These are phyloP conservation scores for Russula brevipes DNA, from an alignment of 768 basidiomycete species.

Conservation along the genomic window DNA sequence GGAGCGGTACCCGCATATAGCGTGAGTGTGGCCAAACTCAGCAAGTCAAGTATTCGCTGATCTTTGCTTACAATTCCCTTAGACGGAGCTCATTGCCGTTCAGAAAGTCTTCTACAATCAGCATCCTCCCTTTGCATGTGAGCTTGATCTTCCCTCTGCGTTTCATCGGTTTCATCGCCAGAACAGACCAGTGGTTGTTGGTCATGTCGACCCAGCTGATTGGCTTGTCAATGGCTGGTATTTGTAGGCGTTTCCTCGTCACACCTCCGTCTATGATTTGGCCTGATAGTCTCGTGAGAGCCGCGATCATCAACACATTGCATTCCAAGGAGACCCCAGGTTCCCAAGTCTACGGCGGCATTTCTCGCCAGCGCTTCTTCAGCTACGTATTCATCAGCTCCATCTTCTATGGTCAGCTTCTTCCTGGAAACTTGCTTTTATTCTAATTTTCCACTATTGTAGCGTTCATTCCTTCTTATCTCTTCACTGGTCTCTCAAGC, in stretches of 20 bases:
- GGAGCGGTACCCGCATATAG: constrained; percentile 34
- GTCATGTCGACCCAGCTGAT: constrained; percentile 42
- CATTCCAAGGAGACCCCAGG: constrained; percentile 39
- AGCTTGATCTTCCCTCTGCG: neutral
- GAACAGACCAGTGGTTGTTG: constrained; percentile 35
- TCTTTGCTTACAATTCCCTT: neutral
- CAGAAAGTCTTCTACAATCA: constrained; percentile 45
- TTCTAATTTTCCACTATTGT: neutral
- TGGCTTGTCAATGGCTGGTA: constrained; percentile 41
- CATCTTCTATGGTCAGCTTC: constrained; percentile 49
- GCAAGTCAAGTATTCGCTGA: neutral
- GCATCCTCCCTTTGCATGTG: constrained; percentile 34
- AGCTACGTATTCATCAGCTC: constrained; percentile 36
- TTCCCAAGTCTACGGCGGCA: constrained; percentile 40
- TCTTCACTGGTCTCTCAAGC: constrained; percentile 28
- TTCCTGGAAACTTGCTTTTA: constrained; percentile 46
- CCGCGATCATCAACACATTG: constrained; percentile 44
- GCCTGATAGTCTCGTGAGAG: constrained; percentile 40
- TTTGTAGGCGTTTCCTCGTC: constrained; percentile 44
- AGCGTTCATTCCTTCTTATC: constrained; percentile 14
- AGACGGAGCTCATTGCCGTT: constrained; percentile 44
- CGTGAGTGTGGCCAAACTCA: constrained; percentile 14
- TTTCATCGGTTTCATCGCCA: neutral
- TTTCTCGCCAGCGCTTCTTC: constrained; percentile 53
- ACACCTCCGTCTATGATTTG: constrained; percentile 43